Conservation (phyloP, 495 filamentous ascomycete genomes). For the Cercophora sp. region DNA sequence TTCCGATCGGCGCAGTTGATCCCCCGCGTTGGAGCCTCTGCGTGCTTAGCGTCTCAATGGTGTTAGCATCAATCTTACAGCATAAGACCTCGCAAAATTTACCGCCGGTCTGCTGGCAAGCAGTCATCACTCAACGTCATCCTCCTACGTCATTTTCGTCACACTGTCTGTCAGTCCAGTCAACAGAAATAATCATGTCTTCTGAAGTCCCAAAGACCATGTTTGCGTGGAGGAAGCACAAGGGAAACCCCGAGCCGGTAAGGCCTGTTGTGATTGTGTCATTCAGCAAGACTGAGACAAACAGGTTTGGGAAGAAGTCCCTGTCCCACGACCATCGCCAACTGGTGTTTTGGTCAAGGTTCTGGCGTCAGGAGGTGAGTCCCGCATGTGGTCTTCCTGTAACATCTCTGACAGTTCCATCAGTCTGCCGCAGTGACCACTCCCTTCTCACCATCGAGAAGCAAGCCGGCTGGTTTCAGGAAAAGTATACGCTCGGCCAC, state of each 20-base stretch:
- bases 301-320: conserved; percentile 19
- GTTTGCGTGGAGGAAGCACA: conserved; percentile 18
- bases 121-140: no score
- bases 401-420: background rate
- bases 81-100: no score
- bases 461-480: conserved; percentile 14
- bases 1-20: no score
- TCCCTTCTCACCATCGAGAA: conserved; percentile 12
- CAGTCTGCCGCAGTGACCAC: conserved; percentile 17
- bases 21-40: no score
- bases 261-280: no score
- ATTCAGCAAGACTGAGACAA: no score
- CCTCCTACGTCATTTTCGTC: no score
- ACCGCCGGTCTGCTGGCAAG: no score
- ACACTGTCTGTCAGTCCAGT: no score
- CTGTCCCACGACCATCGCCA: conserved; percentile 5
- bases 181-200: no score
- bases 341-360: conserved; percentile 12
- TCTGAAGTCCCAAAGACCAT: conserved; percentile 14
- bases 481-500: conserved; percentile 12
- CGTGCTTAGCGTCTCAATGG: no score
- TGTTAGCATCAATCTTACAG: no score
- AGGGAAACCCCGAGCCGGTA: conserved; percentile 13
- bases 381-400: background rate
- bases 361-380: conserved; percentile 12